Conservation (phyloP, 2,329 filamentous ascomycete species). For the Colletotrichum melonis region DNA sequence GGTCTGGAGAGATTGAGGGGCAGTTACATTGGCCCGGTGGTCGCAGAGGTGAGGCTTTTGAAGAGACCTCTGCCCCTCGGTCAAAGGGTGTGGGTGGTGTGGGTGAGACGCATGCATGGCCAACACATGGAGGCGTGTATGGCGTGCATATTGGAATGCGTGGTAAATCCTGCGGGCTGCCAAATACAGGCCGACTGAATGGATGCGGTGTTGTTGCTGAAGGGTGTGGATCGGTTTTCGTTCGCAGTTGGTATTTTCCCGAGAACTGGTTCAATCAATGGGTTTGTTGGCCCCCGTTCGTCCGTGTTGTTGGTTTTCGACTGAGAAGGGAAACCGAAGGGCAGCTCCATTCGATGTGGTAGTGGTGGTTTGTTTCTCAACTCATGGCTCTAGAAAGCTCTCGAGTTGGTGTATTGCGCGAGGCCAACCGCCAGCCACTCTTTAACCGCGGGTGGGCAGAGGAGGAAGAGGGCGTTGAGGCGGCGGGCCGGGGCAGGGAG, state of each 20-base stretch:
- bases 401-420: conserved; percentile 11
- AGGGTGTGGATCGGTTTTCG: not conserved
- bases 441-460: conserved; percentile 71
- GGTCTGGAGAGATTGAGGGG: not conserved
- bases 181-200: conserved; percentile 5
- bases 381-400: conserved; percentile 4
- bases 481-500: conserved; percentile 75
- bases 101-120: conserved; percentile 26
- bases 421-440: conserved; percentile 12
- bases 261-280: not conserved
- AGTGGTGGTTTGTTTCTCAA: not conserved
- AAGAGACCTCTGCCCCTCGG: not conserved
- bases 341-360: not conserved
- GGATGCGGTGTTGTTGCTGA: not conserved
- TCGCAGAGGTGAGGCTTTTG: conserved; percentile 13
- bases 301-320: not conserved
- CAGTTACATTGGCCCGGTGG: conserved; percentile 1
- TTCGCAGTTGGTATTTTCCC: conserved; percentile 22
- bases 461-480: conserved; percentile 73
- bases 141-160: conserved; percentile 26
- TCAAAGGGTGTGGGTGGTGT: conserved; percentile 3
- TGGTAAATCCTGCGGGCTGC: conserved; percentile 5
- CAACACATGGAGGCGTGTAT: conserved; percentile 24
- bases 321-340: conserved; percentile 5
- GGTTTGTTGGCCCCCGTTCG: not conserved